Base-by-base conservation (phyloP, 176 grass and related monocot genomes). In the Aegilops sharonensis region DNA sequence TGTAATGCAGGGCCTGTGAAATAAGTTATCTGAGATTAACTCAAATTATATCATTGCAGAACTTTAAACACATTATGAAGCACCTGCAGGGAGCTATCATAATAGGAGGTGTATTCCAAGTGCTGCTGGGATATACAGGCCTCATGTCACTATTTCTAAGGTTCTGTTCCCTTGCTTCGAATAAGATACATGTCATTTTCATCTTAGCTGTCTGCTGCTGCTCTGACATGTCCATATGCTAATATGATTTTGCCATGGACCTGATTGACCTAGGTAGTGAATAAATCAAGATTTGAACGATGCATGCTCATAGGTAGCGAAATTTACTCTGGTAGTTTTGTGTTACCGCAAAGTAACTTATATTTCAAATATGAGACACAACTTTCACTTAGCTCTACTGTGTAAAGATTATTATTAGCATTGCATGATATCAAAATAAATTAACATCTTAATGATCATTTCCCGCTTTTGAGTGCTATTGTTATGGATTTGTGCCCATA, bases 1-100 rank as follows among this genome's bases (percentile, higher is more conserved):
- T 67, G 72, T 81, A 65, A 68, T 78, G 23, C 23, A 37, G 59
- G 9, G 8, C 12, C 70, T 24, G n/a, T 63, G 69, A 59, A 59
- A 21, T 59, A 59, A 59, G 56, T 59, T 59, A 9, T 59, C 56
- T n/a, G 8, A 68, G n/a, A 50, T 80, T 67, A 88, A 52, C 73
- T 57, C 74, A 9, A 31, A 59, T 15, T 59, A 24, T 75, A 40
- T 39, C 18, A 62, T 80, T 90, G 89, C 94, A 99, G 97, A 99
- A 86, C 48, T 99, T 99, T 91, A 99, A 93, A 84, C 97, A 99
- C 45, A 93, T 96, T 78, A 99, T 99, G 97, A 99, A 96, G 91
- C 92, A 99, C 80, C 76, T 99, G 32, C 97, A 99, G 63, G 97
- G 97, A 84, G 97, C 97, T 88, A 88, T 96, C 75, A 96, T 99